phyloP scores from a whole-genome alignment of 768 basidiomycete species.

The Fomitopsis serialis region DNA sequence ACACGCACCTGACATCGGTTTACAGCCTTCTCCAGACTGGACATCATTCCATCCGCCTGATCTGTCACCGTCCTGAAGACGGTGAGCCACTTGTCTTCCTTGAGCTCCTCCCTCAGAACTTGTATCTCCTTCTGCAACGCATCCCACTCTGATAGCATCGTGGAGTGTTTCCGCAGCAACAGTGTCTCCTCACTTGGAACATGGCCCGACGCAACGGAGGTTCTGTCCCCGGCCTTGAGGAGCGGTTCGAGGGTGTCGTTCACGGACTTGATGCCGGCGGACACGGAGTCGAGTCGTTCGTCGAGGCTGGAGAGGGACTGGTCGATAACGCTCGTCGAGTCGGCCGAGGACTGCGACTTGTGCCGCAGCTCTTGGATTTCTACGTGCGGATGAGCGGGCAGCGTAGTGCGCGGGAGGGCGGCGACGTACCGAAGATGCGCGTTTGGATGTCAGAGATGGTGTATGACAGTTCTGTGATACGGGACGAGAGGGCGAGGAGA shows the following conservation, averaged over 20 bases:
- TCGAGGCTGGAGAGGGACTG: slow-evolving; percentile 75
- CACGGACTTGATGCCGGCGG: slow-evolving; percentile 65
- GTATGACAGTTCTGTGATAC: slow-evolving; percentile 84
- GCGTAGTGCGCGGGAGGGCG: neutral
- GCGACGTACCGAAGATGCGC: slow-evolving; percentile 73
- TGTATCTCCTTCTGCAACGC: slow-evolving; percentile 74
- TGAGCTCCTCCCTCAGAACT: slow-evolving; percentile 83
- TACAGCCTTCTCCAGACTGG: slow-evolving; percentile 88
- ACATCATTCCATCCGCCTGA: slow-evolving; percentile 98
- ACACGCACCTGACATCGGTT: slow-evolving; percentile 76
- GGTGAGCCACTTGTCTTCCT: slow-evolving; percentile 95
- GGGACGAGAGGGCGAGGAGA: slow-evolving; percentile 72
- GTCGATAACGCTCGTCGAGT: slow-evolving; percentile 68
- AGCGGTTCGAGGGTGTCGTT: slow-evolving; percentile 62
- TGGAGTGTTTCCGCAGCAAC: slow-evolving; percentile 68
- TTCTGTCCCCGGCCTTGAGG: slow-evolving; percentile 33
- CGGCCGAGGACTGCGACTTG: slow-evolving; percentile 64
- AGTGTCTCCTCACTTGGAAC: slow-evolving; percentile 37
- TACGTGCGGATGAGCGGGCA: slow-evolving; percentile 23
- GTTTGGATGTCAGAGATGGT: slow-evolving; percentile 87
- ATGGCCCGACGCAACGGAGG: neutral
- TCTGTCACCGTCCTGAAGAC: slow-evolving; percentile 92
- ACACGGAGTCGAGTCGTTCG: slow-evolving; percentile 69
- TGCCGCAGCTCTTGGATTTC: slow-evolving; percentile 93
- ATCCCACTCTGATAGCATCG: slow-evolving; percentile 76